Evolutionary conservation across 345 rosid species (phyloP), one percentile per base, ranked within the genome.

Genomic region (Populus ilicifolia): DNA sequence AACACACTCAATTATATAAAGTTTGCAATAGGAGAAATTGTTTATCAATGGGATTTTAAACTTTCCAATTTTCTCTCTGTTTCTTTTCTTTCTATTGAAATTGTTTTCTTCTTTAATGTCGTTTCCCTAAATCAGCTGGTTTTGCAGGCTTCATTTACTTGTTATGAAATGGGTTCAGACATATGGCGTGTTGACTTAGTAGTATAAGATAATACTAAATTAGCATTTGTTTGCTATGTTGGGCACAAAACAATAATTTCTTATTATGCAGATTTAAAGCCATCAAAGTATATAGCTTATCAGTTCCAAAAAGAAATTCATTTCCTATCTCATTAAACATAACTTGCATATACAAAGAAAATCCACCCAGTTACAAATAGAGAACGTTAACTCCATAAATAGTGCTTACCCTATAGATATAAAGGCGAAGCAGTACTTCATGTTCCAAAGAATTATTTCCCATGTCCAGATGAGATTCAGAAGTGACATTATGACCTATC

Each of bases 341-440:
- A 20, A 52, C 59, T 52, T 52, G 59, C 59, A 52, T 18, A 50
- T 52, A 18, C n/a, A 52, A 18, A 52, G 59, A 52, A 52, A 52
- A 20, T 6, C 59, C 59, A 52, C 59, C 3, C n/a, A 8, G 20
- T 17, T 18, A 67, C 38, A 56, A 59, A 7, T 30, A 35, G 39
- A 36, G 29, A 46, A 56, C 50, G 52, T 48, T 50, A 33, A 77
- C 36, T 68, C 35, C 71, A 72, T 48, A 67, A 67, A 48, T 10
- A n/a, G 30, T 72, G 70, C 84, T 80, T 88, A 94, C 98, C 90
- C 98, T 97, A 71, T 92, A 94, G 27, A 85, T 86, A 81, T 77
- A 92, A 70, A 92, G 78, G 86, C 52, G 61, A 65, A 90, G 73
- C 17, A 79, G 81, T 71, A 59, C 77, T 73, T 70, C 77, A 27